Conservation (phyloP, 83 land plant genomes). For the Diphasiastrum complanatum region DNA sequence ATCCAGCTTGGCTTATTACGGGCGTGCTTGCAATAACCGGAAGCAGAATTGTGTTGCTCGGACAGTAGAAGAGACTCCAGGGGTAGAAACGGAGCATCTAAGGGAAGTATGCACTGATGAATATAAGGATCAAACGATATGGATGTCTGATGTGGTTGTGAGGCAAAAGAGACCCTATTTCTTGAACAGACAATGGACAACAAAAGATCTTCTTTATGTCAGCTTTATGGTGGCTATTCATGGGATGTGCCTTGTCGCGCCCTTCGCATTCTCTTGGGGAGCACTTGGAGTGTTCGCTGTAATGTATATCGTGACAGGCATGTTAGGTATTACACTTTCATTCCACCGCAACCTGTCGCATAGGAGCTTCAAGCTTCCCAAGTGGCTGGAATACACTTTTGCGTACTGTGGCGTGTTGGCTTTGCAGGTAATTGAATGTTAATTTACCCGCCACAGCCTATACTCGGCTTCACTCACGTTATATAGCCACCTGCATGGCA, state of each 20-base stretch:
- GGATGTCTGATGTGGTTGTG: constrained; percentile 57
- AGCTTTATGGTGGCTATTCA: constrained; percentile 47
- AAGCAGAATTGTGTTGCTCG: too few relatives aligned
- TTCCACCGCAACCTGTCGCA: constrained; percentile 76
- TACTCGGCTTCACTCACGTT: too few relatives aligned
- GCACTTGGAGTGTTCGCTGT: constrained; percentile 50
- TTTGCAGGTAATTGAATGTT: constrained; percentile 44
- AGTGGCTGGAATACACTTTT: constrained; percentile 72
- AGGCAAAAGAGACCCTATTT: constrained; percentile 36
- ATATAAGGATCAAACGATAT: constrained; percentile 1
- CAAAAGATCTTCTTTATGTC: constrained; percentile 37
- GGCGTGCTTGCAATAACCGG: too few relatives aligned
- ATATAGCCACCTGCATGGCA: too few relatives aligned
- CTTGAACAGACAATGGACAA: constrained; percentile 43
- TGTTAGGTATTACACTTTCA: constrained; percentile 74
- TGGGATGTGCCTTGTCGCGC: constrained; percentile 49
- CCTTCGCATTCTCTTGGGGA: constrained; percentile 57
- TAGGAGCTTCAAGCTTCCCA: constrained; percentile 65
- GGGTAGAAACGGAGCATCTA: neutral
- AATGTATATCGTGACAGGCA: constrained; percentile 58
- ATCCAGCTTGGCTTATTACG: too few relatives aligned
- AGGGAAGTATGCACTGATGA: neutral
- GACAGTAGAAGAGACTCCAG: neutral
- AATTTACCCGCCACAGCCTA: too few relatives aligned
- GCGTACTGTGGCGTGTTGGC: constrained; percentile 76